Base-by-base conservation (phyloP, 2,329 filamentous ascomycete species). In the Fulvia fulva region DNA sequence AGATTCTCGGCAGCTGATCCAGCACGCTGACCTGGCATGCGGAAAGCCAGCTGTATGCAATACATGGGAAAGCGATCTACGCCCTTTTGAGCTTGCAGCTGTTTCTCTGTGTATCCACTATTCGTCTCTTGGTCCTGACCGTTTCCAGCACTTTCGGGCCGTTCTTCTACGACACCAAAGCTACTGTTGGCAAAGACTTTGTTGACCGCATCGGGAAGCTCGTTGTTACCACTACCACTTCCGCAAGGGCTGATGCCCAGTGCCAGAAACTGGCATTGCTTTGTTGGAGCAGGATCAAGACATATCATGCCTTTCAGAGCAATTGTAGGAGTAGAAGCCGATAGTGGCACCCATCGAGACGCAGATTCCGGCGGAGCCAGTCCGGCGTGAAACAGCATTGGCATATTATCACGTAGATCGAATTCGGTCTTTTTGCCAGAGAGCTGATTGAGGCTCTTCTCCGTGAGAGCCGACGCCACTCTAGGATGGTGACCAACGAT, bases 51-150 rank as follows among this genome's bases (percentile, higher is more conserved):
- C 26, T 84, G 84, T n/a, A 97, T 75, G 66, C 87, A 88, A 67
- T 96, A 97, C 86, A 93, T 93, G 0, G 93, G 91, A 86, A 90
- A 94, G 52, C 85, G 83, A 67, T 97, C 91, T 9, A 92, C 77
- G 0, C 85, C 81, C 69, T 90, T 93, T 45, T 78, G 80, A 12
- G 75, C 65, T 7, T 79, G 84, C 37, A 82, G 64, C 58, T 85
- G 82, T 62, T 75, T 80, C 30, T 71, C 75, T 1, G 78, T 82
- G 56, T 78, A 82, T 1, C 76, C 76, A 26, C 80, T 77, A 16
- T 7, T 22, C 6, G 67, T 72, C 58, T 70, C 73, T 16, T 78
- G 75, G 3, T 66, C 65, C 28, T 74, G 74, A 41, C 73, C 71
- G 71, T 58, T 23, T 72, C 67, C 2, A 64, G 61, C 26, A 14